Conservation (phyloP, 1,139 yeast species). For the Fermentozyma sake region DNA sequence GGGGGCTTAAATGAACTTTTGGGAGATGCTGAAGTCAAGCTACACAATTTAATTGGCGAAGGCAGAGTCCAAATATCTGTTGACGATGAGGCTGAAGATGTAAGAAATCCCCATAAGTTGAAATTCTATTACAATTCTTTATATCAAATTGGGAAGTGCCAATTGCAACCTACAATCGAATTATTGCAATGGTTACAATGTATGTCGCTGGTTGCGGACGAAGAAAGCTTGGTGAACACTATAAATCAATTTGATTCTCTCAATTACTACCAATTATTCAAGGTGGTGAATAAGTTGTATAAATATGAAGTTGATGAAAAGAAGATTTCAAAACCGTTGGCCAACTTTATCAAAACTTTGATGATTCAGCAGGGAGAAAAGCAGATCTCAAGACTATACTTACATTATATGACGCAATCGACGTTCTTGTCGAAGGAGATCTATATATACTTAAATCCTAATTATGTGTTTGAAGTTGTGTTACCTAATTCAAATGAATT, state of each 20-base stretch:
- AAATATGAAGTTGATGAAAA: constrained; percentile 80
- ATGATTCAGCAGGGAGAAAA: constrained; percentile 37
- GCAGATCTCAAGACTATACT: constrained; percentile 28
- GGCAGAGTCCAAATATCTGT: too few species aligned
- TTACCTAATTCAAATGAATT: constrained; percentile 60
- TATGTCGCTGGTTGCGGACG: constrained; percentile 57
- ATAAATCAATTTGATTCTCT: constrained; percentile 54
- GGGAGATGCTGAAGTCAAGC: constrained; percentile 11
- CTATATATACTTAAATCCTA: constrained; percentile 46
- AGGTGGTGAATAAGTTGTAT: constrained; percentile 64
- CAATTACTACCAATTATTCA: constrained; percentile 66
- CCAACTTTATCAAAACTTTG: constrained; percentile 29
- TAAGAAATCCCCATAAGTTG: constrained; percentile 27
- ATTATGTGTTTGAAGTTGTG: constrained; percentile 45
- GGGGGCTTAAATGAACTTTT: constrained; percentile 21
- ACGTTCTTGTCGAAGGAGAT: constrained; percentile 37
- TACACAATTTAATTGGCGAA: constrained; percentile 20
- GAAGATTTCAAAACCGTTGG: constrained; percentile 48
- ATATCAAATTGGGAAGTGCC: constrained; percentile 56
- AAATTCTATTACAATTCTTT: constrained; percentile 53
- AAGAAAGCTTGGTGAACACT: constrained; percentile 54
- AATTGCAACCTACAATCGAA: constrained; percentile 72
- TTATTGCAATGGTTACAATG: constrained; percentile 89
- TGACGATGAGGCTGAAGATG: constrained; percentile 3
- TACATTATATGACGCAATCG: constrained; percentile 42